These are phyloP conservation scores for Termitomyces sp. DNA, from an alignment of 768 basidiomycete species.

Conservation along the genomic window DNA sequence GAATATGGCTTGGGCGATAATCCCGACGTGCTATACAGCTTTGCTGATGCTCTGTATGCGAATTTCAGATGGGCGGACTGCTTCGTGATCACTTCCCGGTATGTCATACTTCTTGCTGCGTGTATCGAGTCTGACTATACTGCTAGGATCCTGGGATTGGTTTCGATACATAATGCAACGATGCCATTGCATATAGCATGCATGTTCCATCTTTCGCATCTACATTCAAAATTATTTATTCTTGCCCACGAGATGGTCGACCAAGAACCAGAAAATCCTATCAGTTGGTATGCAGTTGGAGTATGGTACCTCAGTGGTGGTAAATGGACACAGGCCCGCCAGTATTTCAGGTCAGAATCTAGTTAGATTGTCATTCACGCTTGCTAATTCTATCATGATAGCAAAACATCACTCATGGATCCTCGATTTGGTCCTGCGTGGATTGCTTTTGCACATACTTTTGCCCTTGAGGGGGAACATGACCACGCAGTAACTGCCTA, in stretches of 20 bases:
- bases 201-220: conserved; percentile 92
- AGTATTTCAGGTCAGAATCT: conserved; percentile 79
- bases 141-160: conserved; percentile 73
- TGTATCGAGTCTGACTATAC: background rate
- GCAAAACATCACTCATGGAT: conserved; percentile 96
- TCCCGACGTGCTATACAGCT: conserved; percentile 85
- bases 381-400: conserved; percentile 22
- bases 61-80: conserved; percentile 95
- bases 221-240: conserved; percentile 92
- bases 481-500: conserved; percentile 98
- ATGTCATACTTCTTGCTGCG: background rate
- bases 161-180: conserved; percentile 83
- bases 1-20: conserved; percentile 87
- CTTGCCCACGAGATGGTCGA: conserved; percentile 96
- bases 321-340: conserved; percentile 87
- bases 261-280: conserved; percentile 84
- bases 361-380: background rate
- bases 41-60: conserved; percentile 85
- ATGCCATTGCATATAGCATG: conserved; percentile 95
- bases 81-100: conserved; percentile 83
- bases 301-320: conserved; percentile 89
- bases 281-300: conserved; percentile 98
- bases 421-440: conserved; percentile 94
- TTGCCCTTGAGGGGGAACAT: conserved; percentile 95
- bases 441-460: conserved; percentile 97